Conservation (phyloP, 2,329 filamentous ascomycete species). For the Epichloe hybrida region DNA sequence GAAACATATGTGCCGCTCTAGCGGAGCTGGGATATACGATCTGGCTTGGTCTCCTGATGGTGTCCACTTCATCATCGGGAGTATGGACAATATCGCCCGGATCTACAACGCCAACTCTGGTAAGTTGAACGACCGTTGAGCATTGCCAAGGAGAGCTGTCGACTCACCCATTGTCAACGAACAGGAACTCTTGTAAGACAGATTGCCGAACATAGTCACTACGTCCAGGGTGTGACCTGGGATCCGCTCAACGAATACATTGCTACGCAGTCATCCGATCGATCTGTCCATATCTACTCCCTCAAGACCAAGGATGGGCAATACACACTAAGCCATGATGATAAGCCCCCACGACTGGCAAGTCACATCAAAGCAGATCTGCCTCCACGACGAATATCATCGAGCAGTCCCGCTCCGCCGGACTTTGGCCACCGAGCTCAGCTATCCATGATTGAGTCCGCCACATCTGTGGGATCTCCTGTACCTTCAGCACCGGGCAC, state of each 20-base stretch:
- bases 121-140: conserved; percentile 24
- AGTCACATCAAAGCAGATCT: conserved; percentile 74
- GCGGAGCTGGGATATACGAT: conserved; percentile 94
- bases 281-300: conserved; percentile 94
- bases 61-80: conserved; percentile 90
- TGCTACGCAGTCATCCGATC: conserved; percentile 93
- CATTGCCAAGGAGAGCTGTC: not conserved
- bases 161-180: conserved; percentile 2
- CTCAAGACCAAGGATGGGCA: conserved; percentile 93
- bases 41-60: conserved; percentile 98
- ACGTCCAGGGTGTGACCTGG: conserved; percentile 97
- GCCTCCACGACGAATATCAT: conserved; percentile 80
- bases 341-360: conserved; percentile 68
- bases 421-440: conserved; percentile 59
- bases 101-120: conserved; percentile 93
- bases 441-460: conserved; percentile 41
- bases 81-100: conserved; percentile 96
- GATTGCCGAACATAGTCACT: conserved; percentile 95
- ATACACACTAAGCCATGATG: conserved; percentile 59
- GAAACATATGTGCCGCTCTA: conserved; percentile 94
- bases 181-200: conserved; percentile 60
- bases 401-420: conserved; percentile 80
- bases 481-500: conserved; percentile 86
- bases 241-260: conserved; percentile 97
- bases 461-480: conserved; percentile 58